Percentiles rank a stretch among this genome's conserved stretches.
Evolutionary conservation across 2,329 filamentous ascomycete species (phyloP).

Genomic region (Penicillium sp.): DNA sequence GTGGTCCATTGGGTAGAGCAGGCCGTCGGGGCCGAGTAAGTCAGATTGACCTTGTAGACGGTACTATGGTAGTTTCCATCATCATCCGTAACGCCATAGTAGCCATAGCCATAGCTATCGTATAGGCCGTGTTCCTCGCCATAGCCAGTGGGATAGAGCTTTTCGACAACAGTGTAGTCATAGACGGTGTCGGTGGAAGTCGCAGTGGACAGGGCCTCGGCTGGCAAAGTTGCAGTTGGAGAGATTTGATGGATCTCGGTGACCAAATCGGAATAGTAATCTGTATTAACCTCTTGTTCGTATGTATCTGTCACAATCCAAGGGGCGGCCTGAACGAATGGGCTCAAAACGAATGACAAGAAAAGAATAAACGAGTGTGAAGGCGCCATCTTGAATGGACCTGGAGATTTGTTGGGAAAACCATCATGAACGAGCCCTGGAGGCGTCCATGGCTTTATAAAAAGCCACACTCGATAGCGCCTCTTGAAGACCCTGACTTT

Average conservation of each 20-base stretch:
- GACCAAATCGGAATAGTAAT: background rate
- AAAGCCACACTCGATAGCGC: background rate
- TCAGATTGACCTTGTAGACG: conserved; percentile 28
- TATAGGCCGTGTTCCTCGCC: conserved; percentile 6
- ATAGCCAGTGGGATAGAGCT: conserved; percentile 28
- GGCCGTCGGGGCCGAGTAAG: conserved; percentile 26
- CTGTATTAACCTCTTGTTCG: conserved; percentile 16
- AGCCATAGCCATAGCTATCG: background rate
- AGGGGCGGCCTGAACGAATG: conserved; percentile 24
- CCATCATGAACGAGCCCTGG: background rate
- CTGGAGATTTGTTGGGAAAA: background rate
- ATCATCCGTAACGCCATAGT: background rate
- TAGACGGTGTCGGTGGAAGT: conserved; percentile 18
- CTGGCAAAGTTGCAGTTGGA: conserved; percentile 23
- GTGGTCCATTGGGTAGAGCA: conserved; percentile 30
- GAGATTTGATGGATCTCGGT: conserved; percentile 21
- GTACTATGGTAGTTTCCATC: conserved; percentile 13
- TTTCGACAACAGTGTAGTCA: conserved; percentile 25
- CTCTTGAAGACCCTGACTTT: conserved; percentile 8
- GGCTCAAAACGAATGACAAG: conserved; percentile 21
- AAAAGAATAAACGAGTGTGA: conserved; percentile 25
- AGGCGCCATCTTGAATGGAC: conserved; percentile 20
- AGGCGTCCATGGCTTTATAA: conserved; percentile 2
- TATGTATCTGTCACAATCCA: conserved; percentile 33
- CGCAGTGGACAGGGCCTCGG: conserved; percentile 25